Percentiles rank a stretch among this genome's conserved stretches.
phyloP scores from a whole-genome alignment of 257 asterid species.

The Striga asiatica region DNA sequence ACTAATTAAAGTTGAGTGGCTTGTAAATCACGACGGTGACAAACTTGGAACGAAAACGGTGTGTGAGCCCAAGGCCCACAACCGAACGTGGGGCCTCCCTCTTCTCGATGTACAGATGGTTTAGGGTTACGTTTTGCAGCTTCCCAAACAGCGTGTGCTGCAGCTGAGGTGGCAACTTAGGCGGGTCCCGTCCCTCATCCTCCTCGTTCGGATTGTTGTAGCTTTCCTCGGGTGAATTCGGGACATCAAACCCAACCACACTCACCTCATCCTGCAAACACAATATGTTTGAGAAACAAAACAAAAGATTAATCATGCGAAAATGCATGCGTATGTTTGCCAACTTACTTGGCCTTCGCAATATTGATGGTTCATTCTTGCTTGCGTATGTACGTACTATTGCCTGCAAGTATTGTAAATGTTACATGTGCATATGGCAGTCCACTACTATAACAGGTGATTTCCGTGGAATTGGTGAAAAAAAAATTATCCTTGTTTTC shows the following conservation, averaged over 20 bases:
- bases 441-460: no score
- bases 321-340: no score
- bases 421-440: no score
- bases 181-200: slow-evolving; percentile 81
- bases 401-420: no score
- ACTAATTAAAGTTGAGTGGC: no score
- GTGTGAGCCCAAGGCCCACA: slow-evolving; percentile 75
- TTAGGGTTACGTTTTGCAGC: slow-evolving; percentile 63
- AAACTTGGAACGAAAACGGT: slow-evolving; percentile 76
- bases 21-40: slow-evolving; percentile 87
- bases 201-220: slow-evolving; percentile 57
- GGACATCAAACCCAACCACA: slow-evolving; percentile 72
- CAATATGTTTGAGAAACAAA: not conserved
- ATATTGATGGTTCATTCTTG: no score
- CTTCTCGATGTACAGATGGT: slow-evolving; percentile 84
- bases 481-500: no score
- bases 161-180: slow-evolving; percentile 61
- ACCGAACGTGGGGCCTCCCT: slow-evolving; percentile 61
- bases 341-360: no score
- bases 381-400: no score
- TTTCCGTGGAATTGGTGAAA: no score
- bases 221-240: slow-evolving; percentile 77
- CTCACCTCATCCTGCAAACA: slow-evolving; percentile 56
- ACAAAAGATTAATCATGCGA: not conserved
- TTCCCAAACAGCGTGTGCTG: slow-evolving; percentile 56